Base-by-base conservation (phyloP, 306 rosid genomes). In the Psophocarpus tetragonolobus region DNA sequence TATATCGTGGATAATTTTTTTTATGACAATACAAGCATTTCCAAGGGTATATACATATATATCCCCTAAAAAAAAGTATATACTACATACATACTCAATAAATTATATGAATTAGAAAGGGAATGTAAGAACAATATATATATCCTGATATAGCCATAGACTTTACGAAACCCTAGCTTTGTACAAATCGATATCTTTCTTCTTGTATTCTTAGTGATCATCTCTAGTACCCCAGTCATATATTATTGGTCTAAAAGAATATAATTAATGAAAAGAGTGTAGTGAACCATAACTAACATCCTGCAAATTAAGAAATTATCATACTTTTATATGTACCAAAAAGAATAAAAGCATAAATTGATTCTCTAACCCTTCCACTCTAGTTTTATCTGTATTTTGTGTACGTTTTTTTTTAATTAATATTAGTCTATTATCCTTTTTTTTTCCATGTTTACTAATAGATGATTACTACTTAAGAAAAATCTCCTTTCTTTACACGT, bases 291-390 rank as follows among this genome's bases (percentile, higher is more conserved):
- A 42, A 41, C 56, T 14, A 67, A 24, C 56, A 3, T 68, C 41
- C 27, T 27, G 44, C 18, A 68, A n/a, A 26, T 44, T 13, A 50
- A 69, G 60, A 45, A 21, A 51, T n/a, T n/a, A n/a, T n/a, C n/a
- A 3, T 9, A 71, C 18, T 24, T 30, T 60, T 29, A 17, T 48
- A 32, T 50, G 6, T 30, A 24, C 41, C 73, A 15, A 47, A 15
- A 29, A 47, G 44, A 48, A 48, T 4, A 15, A 71, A 71, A 53
- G 65, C 76, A 35, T 71, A 24, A 70, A 36, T 17, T 30, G 75
- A 70, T 70, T 48, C 62, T 29, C 7, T 69, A 30, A n/a, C 17
- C 6, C 13, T 69, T 68, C 42, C 74, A 69, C 14, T 66, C 70
- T 45, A 29, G 4, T 27, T 29, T 48, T 5, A 2, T 15, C 20